Conservation (phyloP, 306 rosid species). For the Quercus dentata region DNA sequence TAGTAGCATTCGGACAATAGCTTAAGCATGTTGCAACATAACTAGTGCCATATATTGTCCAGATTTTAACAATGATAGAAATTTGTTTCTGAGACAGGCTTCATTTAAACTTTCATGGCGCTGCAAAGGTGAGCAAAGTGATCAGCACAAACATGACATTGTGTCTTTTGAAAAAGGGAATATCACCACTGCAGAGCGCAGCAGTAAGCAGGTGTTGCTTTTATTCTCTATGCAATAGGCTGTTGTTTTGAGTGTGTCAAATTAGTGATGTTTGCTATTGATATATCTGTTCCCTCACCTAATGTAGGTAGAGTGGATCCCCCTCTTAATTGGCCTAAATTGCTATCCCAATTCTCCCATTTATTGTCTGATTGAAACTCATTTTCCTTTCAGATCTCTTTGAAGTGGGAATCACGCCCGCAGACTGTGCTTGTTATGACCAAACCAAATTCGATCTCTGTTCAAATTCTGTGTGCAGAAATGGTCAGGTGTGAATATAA, state of each 20-base stretch:
- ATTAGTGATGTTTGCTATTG: neutral
- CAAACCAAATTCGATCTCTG: constrained; percentile 85
- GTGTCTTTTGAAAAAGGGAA: constrained; percentile 96
- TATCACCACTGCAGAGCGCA: constrained; percentile 93
- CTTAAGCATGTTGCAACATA: constrained; percentile 1
- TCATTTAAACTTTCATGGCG: constrained; percentile 90
- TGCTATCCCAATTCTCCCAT: neutral
- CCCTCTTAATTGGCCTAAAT: neutral
- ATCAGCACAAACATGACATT: constrained; percentile 85
- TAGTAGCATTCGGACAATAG: too few relatives aligned
- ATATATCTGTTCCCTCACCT: neutral
- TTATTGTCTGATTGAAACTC: constrained; percentile 33
- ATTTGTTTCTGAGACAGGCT: constrained; percentile 50
- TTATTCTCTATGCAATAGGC: constrained; percentile 11
- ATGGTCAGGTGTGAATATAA: constrained; percentile 68
- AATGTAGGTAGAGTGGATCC: neutral
- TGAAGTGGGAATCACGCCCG: constrained; percentile 94
- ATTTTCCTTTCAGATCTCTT: constrained; percentile 71
- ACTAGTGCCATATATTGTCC: constrained; percentile 1
- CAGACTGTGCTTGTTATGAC: constrained; percentile 88
- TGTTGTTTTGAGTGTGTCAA: constrained; percentile 20
- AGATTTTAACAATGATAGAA: constrained; percentile 6
- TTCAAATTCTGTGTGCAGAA: constrained; percentile 80
- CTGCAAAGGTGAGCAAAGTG: constrained; percentile 82
- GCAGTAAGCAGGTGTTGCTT: constrained; percentile 83